Evolutionary conservation across 2,329 filamentous ascomycete species (phyloP).

Genomic region (Fonsecaea pugnacius): DNA sequence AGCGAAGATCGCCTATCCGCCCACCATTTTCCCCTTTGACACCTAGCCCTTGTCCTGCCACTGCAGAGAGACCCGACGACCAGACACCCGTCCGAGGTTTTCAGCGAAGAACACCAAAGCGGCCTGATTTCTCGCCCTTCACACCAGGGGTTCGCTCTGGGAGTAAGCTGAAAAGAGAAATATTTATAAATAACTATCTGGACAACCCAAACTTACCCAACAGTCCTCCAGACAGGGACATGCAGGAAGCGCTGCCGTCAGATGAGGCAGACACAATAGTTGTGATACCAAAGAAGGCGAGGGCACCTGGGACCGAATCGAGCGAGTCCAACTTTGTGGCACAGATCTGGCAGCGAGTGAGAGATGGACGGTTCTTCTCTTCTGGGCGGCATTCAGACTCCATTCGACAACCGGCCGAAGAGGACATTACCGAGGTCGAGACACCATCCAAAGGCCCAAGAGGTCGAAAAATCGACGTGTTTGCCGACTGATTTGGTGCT

Average conservation of each 20-base stretch:
- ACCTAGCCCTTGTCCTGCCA: constrained; percentile 18
- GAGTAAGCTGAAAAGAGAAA: constrained; percentile 22
- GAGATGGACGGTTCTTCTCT: constrained; percentile 11
- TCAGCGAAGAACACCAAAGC: constrained; percentile 18
- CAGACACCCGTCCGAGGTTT: neutral
- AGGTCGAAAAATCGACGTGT: constrained; percentile 28
- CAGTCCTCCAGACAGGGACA: neutral
- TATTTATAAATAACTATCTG: constrained; percentile 2
- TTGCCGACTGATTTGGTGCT: constrained; percentile 7
- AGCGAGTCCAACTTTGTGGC: constrained; percentile 18
- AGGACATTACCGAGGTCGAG: constrained; percentile 23
- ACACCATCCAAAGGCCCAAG: constrained; percentile 29
- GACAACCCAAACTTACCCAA: constrained; percentile 5
- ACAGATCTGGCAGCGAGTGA: constrained; percentile 23
- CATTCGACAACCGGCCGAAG: constrained; percentile 1
- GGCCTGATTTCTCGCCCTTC: constrained; percentile 26
- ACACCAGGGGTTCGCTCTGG: constrained; percentile 24
- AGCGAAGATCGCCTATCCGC: constrained; percentile 15
- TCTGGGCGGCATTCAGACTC: neutral
- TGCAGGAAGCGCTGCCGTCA: neutral
- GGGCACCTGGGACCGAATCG: neutral
- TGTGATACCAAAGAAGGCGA: neutral
- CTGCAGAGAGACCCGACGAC: constrained; percentile 14
- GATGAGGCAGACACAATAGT: neutral
- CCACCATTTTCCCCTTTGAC: constrained; percentile 28